Evolutionary conservation across 106 monocot genomes (phyloP).

Genomic region (Vanilla planifolia): DNA sequence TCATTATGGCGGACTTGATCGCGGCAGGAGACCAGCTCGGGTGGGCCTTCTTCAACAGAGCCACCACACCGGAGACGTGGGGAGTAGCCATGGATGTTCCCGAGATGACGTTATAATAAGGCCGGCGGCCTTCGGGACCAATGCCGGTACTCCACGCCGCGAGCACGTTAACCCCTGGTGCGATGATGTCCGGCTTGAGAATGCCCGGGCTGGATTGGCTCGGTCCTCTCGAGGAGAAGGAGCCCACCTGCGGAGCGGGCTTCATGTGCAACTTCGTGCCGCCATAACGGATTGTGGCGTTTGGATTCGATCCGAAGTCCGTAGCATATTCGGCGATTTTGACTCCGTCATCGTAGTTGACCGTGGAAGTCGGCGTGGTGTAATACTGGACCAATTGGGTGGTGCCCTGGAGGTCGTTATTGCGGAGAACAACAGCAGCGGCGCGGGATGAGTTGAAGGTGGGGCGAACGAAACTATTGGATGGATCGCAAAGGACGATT

Average conservation of each 20-base stretch:
- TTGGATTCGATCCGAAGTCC: slow-evolving; percentile 4
- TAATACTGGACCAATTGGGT: slow-evolving; percentile 16
- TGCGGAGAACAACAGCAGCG: slow-evolving; percentile 25
- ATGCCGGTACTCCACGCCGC: slow-evolving; percentile 21
- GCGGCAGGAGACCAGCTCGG: slow-evolving; percentile 58
- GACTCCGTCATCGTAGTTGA: slow-evolving; percentile 13
- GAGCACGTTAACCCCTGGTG: slow-evolving; percentile 33
- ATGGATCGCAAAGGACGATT: not conserved
- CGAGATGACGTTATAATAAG: slow-evolving; percentile 3
- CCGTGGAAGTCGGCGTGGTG: slow-evolving; percentile 18
- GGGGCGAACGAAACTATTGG: not conserved
- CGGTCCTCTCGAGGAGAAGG: slow-evolving; percentile 49
- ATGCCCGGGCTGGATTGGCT: not conserved
- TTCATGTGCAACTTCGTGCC: slow-evolving; percentile 25
- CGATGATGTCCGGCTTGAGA: slow-evolving; percentile 36
- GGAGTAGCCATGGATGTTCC: slow-evolving; percentile 61
- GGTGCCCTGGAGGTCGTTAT: slow-evolving; percentile 7
- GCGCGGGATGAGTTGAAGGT: slow-evolving; percentile 14
- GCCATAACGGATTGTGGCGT: slow-evolving; percentile 23
- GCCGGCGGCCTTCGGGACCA: not conserved
- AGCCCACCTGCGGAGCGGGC: slow-evolving; percentile 23
- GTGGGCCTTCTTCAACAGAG: slow-evolving; percentile 32
- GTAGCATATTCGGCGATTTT: slow-evolving; percentile 14
- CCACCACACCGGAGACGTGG: slow-evolving; percentile 46
- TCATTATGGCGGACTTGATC: slow-evolving; percentile 68